Conservation (phyloP, 495 filamentous ascomycete genomes). For the Annulohypoxylon maeteangense region DNA sequence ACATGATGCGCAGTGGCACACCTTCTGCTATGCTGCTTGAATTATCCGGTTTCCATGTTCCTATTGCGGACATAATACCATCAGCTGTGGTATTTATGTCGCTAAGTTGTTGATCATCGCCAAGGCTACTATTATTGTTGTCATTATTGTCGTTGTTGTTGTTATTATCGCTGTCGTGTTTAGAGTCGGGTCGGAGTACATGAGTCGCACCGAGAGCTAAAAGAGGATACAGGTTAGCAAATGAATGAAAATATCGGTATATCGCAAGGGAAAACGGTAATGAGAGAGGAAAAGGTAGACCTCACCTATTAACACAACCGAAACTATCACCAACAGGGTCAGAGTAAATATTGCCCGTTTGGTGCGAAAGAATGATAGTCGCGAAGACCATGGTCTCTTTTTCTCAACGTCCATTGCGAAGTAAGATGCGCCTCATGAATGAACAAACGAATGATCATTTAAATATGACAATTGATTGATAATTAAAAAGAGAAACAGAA, state of each 20-base stretch:
- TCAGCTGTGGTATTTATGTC: constrained; percentile 20
- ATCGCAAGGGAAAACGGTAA: not conserved
- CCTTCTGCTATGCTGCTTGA: constrained; percentile 44
- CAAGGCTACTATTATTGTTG: not conserved
- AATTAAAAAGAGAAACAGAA: not conserved
- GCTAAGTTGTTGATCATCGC: not conserved
- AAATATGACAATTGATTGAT: not conserved
- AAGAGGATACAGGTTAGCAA: constrained; percentile 11
- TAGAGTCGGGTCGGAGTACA: constrained; percentile 26
- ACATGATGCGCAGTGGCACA: constrained; percentile 59
- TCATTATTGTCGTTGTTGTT: no score
- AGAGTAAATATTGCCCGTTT: constrained; percentile 38
- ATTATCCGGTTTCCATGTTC: constrained; percentile 43
- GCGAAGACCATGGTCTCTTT: constrained; percentile 30
- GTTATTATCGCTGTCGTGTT: not conserved
- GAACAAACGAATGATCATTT: not conserved
- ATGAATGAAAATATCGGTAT: not conserved
- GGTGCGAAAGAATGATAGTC: constrained; percentile 38
- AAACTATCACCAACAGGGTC: constrained; percentile 30
- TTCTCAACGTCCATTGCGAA: constrained; percentile 17
- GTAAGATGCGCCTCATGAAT: not conserved
- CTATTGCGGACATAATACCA: constrained; percentile 27
- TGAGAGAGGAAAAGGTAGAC: not conserved
- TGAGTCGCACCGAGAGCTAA: constrained; percentile 42
- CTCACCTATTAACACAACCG: constrained; percentile 40